A percentile compares a stretch with the other conserved stretches of the same genome.
Evolutionary conservation across 257 asterid genomes (phyloP).

Genomic region (Gentiana straminea): DNA sequence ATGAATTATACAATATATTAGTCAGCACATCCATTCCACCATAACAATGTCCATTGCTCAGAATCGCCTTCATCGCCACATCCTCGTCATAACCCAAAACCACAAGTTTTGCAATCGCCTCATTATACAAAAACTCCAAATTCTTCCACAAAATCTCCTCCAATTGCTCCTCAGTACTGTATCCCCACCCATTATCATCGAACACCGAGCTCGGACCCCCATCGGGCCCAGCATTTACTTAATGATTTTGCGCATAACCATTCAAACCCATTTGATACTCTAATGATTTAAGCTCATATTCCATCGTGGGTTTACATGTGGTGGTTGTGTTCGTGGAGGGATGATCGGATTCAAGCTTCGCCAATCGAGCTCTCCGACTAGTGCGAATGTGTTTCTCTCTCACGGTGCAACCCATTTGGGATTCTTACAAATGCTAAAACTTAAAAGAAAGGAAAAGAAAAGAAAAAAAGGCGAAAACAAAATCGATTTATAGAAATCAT

Average conservation of each 20-base stretch:
- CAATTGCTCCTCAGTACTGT: conserved; percentile 38
- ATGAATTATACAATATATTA: conserved; percentile 57
- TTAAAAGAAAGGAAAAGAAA: too few species aligned
- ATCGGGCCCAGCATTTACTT: not conserved
- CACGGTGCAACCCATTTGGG: conserved; percentile 47
- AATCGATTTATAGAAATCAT: too few species aligned
- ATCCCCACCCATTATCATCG: conserved; percentile 27
- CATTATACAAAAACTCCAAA: conserved; percentile 50
- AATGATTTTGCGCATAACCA: conserved; percentile 8
- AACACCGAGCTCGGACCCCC: conserved; percentile 9
- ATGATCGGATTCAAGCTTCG: conserved; percentile 49
- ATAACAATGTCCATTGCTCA: conserved; percentile 66
- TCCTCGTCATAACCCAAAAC: conserved; percentile 63
- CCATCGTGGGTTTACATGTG: conserved; percentile 18
- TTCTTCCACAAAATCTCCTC: conserved; percentile 60
- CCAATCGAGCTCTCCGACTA: conserved; percentile 65
- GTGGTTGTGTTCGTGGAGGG: conserved; percentile 2
- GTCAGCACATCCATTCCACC: conserved; percentile 89
- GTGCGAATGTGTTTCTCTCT: conserved; percentile 66
- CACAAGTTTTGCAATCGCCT: conserved; percentile 51
- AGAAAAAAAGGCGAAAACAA: too few species aligned
- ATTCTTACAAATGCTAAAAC: conserved; percentile 10
- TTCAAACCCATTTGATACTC: conserved; percentile 11
- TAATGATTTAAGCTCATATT: conserved; percentile 19
- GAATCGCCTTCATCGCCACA: conserved; percentile 56